phyloP scores from a whole-genome alignment of 2,329 filamentous ascomycete genomes.

The Ploettnerulaceae sp. region DNA sequence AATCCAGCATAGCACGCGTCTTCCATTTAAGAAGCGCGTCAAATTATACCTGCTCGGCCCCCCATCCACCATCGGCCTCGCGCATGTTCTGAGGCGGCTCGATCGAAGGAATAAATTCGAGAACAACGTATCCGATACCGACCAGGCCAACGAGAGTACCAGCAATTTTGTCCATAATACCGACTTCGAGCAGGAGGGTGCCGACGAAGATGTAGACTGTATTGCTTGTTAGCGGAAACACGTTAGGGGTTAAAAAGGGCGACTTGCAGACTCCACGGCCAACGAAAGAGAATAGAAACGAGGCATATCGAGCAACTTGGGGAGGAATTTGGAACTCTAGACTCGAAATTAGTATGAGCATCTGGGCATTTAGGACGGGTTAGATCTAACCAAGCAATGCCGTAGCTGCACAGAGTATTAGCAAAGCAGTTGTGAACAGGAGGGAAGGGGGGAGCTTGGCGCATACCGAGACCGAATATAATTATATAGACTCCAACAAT shows the following conservation, averaged over 20 bases:
- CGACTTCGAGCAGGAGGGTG: slow-evolving; percentile 69
- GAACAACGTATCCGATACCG: slow-evolving; percentile 69
- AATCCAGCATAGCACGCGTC: background rate
- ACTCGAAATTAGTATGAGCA: slow-evolving; percentile 3
- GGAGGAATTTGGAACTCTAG: slow-evolving; percentile 91
- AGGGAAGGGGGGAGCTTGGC: background rate
- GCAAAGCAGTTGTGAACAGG: slow-evolving; percentile 5
- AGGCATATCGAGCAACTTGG: slow-evolving; percentile 87
- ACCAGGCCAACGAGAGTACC: slow-evolving; percentile 73
- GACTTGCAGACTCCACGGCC: slow-evolving; percentile 89
- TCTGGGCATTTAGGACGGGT: background rate
- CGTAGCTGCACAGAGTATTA: slow-evolving; percentile 48
- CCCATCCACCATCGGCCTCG: slow-evolving; percentile 34
- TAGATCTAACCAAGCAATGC: slow-evolving; percentile 52
- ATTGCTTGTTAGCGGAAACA: slow-evolving; percentile 19
- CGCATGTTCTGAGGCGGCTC: slow-evolving; percentile 56
- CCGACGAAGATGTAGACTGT: slow-evolving; percentile 95
- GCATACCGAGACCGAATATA: slow-evolving; percentile 78
- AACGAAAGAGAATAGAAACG: slow-evolving; percentile 96
- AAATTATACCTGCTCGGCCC: slow-evolving; percentile 32
- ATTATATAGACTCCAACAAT: slow-evolving; percentile 85
- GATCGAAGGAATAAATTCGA: slow-evolving; percentile 77
- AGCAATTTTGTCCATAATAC: slow-evolving; percentile 65
- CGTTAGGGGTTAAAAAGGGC: slow-evolving; percentile 3
- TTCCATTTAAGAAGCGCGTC: background rate